These are phyloP conservation scores for Aspergillus pseudoterreus DNA, from an alignment of 2,329 filamentous ascomycete species.

Conservation along the genomic window DNA sequence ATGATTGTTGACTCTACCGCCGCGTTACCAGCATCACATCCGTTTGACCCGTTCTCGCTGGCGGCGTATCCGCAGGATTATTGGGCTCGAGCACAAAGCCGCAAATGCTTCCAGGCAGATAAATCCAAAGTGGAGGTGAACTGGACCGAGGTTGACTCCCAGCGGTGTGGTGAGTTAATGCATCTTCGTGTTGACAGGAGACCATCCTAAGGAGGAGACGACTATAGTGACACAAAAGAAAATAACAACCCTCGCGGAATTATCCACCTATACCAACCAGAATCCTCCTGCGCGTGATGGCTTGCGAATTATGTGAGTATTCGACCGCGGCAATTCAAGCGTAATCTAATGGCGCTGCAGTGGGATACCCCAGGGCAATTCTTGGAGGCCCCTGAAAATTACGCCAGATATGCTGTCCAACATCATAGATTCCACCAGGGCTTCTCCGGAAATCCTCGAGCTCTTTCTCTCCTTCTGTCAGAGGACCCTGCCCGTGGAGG, in stretches of 20 bases:
- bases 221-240: neutral
- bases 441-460: slow-evolving; percentile 19
- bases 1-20: neutral
- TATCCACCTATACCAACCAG: neutral
- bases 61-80: slow-evolving; percentile 9
- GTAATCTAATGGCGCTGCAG: slow-evolving; percentile 8
- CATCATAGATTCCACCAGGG: slow-evolving; percentile 15
- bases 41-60: slow-evolving; percentile 8
- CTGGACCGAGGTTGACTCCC: slow-evolving; percentile 9
- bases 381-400: slow-evolving; percentile 23
- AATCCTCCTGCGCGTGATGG: neutral
- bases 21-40: neutral
- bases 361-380: slow-evolving; percentile 25
- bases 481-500: slow-evolving; percentile 19
- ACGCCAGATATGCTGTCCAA: slow-evolving; percentile 18
- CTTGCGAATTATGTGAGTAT: slow-evolving; percentile 14
- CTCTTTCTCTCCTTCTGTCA: slow-evolving; percentile 23
- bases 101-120: slow-evolving; percentile 8
- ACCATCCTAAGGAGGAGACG: no score
- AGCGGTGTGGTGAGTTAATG: slow-evolving; percentile 1
- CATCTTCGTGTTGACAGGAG: no score
- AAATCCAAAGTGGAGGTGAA: slow-evolving; percentile 7
- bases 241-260: slow-evolving; percentile 7
- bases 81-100: slow-evolving; percentile 3
- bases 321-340: neutral